Percentiles rank a stretch among this genome's conserved stretches.
Conservation (phyloP, 352 stramenopile species). For the Phytopythium kandeliae region DNA sequence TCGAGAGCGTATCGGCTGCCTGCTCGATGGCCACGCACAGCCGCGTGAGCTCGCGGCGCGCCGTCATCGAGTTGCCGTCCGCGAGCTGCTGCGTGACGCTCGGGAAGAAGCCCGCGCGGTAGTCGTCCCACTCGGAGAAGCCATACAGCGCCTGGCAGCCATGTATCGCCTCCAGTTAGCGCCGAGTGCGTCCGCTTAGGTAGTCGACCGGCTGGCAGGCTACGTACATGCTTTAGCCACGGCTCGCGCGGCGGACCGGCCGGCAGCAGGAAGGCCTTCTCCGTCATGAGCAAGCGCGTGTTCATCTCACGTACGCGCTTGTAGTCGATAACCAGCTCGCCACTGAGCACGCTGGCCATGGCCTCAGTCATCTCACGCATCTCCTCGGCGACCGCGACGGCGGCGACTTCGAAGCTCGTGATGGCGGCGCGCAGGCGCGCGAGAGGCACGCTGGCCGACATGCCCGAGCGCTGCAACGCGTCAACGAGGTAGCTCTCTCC, state of each 20-base stretch:
- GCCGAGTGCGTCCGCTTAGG: too few relatives aligned
- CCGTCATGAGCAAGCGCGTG: conserved; percentile 75
- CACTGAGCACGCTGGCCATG: conserved; percentile 56
- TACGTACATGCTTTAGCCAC: conserved; percentile 79
- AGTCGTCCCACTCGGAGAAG: conserved; percentile 84
- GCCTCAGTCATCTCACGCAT: conserved; percentile 50
- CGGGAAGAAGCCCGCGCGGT: conserved; percentile 67
- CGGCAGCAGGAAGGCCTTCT: conserved; percentile 74
- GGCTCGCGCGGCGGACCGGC: conserved; percentile 60
- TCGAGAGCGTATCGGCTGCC: conserved; percentile 63
- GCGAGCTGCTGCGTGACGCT: conserved; percentile 71
- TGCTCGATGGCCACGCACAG: conserved; percentile 79
- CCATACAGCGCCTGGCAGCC: conserved; percentile 73
- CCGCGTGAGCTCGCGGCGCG: conserved; percentile 71
- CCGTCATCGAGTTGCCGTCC: conserved; percentile 56
- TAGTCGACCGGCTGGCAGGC: too few relatives aligned
- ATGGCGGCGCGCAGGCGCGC: conserved; percentile 55
- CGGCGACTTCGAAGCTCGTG: conserved; percentile 50
- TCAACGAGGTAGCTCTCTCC: conserved; percentile 50
- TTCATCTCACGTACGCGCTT: conserved; percentile 82
- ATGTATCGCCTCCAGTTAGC: too few relatives aligned
- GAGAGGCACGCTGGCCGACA: conserved; percentile 28
- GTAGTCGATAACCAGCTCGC: conserved; percentile 61
- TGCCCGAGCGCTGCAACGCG: conserved; percentile 30
- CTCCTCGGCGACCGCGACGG: conserved; percentile 42